phyloP scores from a whole-genome alignment of 2,329 filamentous ascomycete genomes.

The Alternaria angustiovoidea region DNA sequence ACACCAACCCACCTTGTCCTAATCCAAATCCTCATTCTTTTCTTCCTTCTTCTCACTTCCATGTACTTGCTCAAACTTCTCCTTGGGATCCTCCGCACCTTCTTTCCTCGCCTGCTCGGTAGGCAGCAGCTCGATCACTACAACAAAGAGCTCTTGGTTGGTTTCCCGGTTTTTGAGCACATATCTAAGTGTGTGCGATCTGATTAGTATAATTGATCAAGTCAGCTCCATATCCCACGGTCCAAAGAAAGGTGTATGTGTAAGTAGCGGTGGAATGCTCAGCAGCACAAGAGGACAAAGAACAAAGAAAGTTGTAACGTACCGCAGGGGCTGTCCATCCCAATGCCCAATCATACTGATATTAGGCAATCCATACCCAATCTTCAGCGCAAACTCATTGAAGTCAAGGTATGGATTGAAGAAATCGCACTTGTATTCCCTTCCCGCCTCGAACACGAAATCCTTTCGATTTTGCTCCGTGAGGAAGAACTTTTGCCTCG shows the following conservation, averaged over 20 bases:
- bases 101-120: slow-evolving; percentile 63
- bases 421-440: slow-evolving; percentile 74
- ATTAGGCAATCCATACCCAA: slow-evolving; percentile 66
- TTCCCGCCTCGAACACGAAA: slow-evolving; percentile 69
- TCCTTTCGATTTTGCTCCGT: slow-evolving; percentile 61
- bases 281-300: neutral
- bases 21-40: slow-evolving; percentile 33
- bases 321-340: slow-evolving; percentile 81
- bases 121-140: slow-evolving; percentile 80
- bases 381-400: slow-evolving; percentile 72
- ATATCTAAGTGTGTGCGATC: slow-evolving; percentile 88
- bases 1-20: neutral
- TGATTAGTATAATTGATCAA: slow-evolving; percentile 49
- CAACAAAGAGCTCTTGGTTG: slow-evolving; percentile 77
- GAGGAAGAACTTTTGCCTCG: slow-evolving; percentile 69
- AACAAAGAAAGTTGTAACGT: slow-evolving; percentile 24
- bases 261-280: neutral
- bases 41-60: slow-evolving; percentile 18
- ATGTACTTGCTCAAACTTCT: slow-evolving; percentile 38
- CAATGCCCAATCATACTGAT: slow-evolving; percentile 81
- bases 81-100: slow-evolving; percentile 30
- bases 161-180: slow-evolving; percentile 83
- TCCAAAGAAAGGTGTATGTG: neutral
- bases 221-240: slow-evolving; percentile 20
- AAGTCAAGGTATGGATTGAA: slow-evolving; percentile 95